Base-by-base conservation (phyloP, 768 basidiomycete species). In the Crepidotus variabilis region DNA sequence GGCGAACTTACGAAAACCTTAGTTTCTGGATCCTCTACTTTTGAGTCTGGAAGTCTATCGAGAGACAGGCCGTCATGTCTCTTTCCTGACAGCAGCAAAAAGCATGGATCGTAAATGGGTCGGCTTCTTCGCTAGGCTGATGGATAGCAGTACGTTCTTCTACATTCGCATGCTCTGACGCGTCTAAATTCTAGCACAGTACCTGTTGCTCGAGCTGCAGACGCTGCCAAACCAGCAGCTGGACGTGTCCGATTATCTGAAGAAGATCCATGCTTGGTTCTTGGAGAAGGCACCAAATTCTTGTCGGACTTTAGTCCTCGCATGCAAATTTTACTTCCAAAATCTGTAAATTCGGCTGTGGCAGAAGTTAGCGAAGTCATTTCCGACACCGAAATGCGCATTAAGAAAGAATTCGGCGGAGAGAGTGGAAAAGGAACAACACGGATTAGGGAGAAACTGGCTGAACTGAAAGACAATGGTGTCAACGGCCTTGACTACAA, bases 11-110 rank as follows among this genome's bases (percentile, higher is more conserved):
- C 22, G 13, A 6, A 51, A 57, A 6, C 33, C 18, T 70, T 35
- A 98, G 92, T 97, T 98, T 70, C 82, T 98, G 53, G 96, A 98
- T 67, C 92, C 94, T 6, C 72, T 97, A 50, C 78, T 98, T 51
- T 73, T 98, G 47, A 85, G 83, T 56, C 81, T 92, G 55, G 90
- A 97, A 69, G 92, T 93, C 18, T 84, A 90, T 69, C 84, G 87
- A 62, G 92, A 97, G 72, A 87, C 88, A 2, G 79, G 82, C 9
- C 81, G 96, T 45, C 81, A 84, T 64, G 90, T 96, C 18, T 86
- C 88, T 54, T 93, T 95, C 67, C 77, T 98, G 28, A 87, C 89
- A 7, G 96, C 96, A 23, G 94, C 92, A 2, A 88, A 87, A 69
- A 95, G 92, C 67, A 83, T 96, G 90, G 70, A 90, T 56, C 75